These are phyloP conservation scores for Gryganskiella cystojenkinii DNA, from an alignment of 192 early-diverging fungal species.

Conservation along the genomic window DNA sequence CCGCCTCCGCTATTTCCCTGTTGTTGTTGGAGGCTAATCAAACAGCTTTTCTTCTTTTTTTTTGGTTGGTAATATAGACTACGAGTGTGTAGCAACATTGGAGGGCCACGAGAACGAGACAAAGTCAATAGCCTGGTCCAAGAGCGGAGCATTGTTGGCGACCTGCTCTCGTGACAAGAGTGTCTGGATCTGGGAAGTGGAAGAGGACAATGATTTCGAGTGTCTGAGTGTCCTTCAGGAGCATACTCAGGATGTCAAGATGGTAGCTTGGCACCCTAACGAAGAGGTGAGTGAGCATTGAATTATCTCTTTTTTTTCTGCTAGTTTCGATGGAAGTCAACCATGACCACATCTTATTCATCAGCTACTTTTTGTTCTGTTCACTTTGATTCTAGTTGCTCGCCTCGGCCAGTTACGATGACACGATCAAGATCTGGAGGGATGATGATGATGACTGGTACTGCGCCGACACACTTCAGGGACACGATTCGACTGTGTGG, in stretches of 20 bases:
- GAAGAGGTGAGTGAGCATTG: slow-evolving; percentile 77
- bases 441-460: slow-evolving; percentile 99
- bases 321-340: neutral
- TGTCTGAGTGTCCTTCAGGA: slow-evolving; percentile 95
- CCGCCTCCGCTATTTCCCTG: too few relatives aligned
- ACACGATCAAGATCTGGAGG: slow-evolving; percentile 93
- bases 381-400: slow-evolving; percentile 66
- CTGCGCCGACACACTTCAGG: slow-evolving; percentile 85
- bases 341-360: neutral
- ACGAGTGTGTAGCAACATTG: slow-evolving; percentile 92
- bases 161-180: slow-evolving; percentile 97
- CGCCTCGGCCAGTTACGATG: slow-evolving; percentile 92
- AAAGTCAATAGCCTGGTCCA: slow-evolving; percentile 91
- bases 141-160: slow-evolving; percentile 83
- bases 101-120: slow-evolving; percentile 99
- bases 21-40: slow-evolving; percentile 7
- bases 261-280: slow-evolving; percentile 91
- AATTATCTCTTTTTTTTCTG: neutral
- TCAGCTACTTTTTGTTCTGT: neutral
- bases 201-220: slow-evolving; percentile 93
- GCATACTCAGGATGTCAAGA: slow-evolving; percentile 97
- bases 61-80: slow-evolving; percentile 69
- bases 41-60: slow-evolving; percentile 2
- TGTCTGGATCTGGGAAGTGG: slow-evolving; percentile 98
- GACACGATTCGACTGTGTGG: slow-evolving; percentile 95